Percentiles rank a stretch among this genome's conserved stretches.
Conservation (phyloP, 2,329 filamentous ascomycete species). For the Colletotrichum tamarilloi region DNA sequence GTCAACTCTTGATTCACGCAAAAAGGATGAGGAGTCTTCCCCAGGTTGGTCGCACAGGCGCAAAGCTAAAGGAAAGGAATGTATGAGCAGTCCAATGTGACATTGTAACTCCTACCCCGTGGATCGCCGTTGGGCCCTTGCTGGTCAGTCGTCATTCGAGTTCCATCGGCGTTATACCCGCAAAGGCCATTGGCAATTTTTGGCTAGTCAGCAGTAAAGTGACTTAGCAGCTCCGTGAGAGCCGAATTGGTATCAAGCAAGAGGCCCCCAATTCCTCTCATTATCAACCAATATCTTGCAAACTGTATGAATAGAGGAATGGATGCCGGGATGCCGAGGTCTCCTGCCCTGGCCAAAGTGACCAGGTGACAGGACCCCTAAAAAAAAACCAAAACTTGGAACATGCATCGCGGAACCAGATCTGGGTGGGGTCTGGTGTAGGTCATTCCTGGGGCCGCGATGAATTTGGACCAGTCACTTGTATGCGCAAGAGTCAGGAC, state of each 20-base stretch:
- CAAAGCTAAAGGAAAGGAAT: background rate
- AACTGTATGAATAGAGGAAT: background rate
- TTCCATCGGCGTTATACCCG: conserved; percentile 21
- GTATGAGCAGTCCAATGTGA: background rate
- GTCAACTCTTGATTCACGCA: conserved; percentile 7
- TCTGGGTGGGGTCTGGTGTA: conserved; percentile 5
- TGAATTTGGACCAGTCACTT: background rate
- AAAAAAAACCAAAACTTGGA: conserved; percentile 31
- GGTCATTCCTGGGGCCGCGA: background rate
- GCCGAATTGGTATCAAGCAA: background rate
- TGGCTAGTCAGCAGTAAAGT: background rate
- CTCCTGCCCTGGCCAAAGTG: background rate
- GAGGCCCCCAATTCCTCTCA: background rate
- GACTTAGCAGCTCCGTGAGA: background rate
- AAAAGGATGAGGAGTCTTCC: background rate
- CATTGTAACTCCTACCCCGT: background rate
- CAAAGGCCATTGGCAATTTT: background rate
- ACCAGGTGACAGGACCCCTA: conserved; percentile 27
- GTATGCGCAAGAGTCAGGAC: background rate
- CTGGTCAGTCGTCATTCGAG: conserved; percentile 25
- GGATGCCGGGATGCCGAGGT: conserved; percentile 23
- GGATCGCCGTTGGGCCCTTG: conserved; percentile 10
- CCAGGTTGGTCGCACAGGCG: background rate
- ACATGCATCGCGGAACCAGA: conserved; percentile 29
- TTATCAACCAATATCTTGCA: background rate